Conservation (phyloP, 331 rosid species). For the Phaseolus coccineus region DNA sequence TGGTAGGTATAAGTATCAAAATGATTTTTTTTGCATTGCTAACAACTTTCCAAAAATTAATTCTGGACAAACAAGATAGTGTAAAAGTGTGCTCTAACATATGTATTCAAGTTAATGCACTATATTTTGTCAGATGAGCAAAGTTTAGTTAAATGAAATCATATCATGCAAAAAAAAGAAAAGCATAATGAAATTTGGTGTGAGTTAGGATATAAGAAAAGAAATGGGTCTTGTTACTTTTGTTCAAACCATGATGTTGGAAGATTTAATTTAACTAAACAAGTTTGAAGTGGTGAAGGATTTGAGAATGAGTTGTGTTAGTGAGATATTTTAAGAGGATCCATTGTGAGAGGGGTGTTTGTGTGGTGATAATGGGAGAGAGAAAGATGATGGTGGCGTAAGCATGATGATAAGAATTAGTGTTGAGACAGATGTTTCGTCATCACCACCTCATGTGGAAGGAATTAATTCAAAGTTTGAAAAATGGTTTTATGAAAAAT, state of each 20-base stretch:
- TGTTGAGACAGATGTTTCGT: slow-evolving; percentile 40
- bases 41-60: not conserved
- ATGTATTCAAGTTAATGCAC: too few relatives aligned
- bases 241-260: not conserved
- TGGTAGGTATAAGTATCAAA: not conserved
- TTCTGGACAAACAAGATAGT: too few relatives aligned
- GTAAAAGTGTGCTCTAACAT: too few relatives aligned
- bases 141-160: too few relatives aligned
- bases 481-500: slow-evolving; percentile 37
- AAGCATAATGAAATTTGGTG: too few relatives aligned
- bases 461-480: slow-evolving; percentile 12
- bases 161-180: too few relatives aligned
- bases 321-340: too few relatives aligned
- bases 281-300: too few relatives aligned
- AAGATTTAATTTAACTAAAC: not conserved
- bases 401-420: slow-evolving; percentile 4
- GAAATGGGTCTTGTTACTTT: too few relatives aligned
- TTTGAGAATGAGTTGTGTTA: too few relatives aligned
- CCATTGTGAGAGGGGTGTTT: not conserved
- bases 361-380: not conserved
- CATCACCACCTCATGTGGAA: slow-evolving; percentile 9
- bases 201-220: too few relatives aligned
- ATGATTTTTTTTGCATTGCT: not conserved
- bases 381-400: not conserved
- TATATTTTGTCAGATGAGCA: too few relatives aligned